Percentiles rank a stretch among this genome's conserved stretches.
phyloP scores from a whole-genome alignment of 257 asterid species.

The Forsythia suspensa region DNA sequence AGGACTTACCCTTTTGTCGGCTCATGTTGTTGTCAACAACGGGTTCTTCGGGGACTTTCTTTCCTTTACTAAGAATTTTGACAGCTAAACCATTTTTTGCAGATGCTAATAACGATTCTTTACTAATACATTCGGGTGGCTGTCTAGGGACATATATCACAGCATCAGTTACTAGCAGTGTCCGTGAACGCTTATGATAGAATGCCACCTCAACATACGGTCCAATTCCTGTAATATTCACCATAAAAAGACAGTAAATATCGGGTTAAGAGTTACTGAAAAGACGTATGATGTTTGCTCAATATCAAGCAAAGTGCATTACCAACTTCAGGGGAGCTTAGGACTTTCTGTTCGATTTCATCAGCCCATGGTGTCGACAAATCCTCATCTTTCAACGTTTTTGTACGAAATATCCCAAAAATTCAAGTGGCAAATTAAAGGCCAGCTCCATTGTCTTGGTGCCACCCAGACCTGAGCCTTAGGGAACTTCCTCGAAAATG shows the following conservation, averaged over 20 bases:
- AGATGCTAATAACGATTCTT: constrained; percentile 72
- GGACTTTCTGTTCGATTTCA: constrained; percentile 87
- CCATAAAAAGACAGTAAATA: neutral
- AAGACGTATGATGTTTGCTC: neutral
- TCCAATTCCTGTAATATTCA: constrained; percentile 68
- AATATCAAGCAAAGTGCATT: constrained; percentile 22
- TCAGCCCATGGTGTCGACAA: constrained; percentile 72
- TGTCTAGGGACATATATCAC: constrained; percentile 84
- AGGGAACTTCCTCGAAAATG: constrained; percentile 93
- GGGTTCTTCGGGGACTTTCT: constrained; percentile 69
- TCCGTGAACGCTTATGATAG: constrained; percentile 80
- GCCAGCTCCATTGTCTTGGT: constrained; percentile 99
- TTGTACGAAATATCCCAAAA: constrained; percentile 89
- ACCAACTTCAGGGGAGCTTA: constrained; percentile 97
- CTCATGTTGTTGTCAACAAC: constrained; percentile 71
- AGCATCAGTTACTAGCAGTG: constrained; percentile 90
- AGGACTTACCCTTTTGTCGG: constrained; percentile 68
- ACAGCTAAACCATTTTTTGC: constrained; percentile 94
- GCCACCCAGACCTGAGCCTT: constrained; percentile 92
- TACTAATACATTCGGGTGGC: constrained; percentile 88
- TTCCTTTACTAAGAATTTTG: constrained; percentile 88
- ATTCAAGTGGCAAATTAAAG: constrained; percentile 87
- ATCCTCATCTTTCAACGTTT: constrained; percentile 60
- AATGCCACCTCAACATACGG: constrained; percentile 98
- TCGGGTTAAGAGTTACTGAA: neutral